phyloP scores from a whole-genome alignment of 2,329 filamentous ascomycete species.

The Colletotrichum simmondsii region DNA sequence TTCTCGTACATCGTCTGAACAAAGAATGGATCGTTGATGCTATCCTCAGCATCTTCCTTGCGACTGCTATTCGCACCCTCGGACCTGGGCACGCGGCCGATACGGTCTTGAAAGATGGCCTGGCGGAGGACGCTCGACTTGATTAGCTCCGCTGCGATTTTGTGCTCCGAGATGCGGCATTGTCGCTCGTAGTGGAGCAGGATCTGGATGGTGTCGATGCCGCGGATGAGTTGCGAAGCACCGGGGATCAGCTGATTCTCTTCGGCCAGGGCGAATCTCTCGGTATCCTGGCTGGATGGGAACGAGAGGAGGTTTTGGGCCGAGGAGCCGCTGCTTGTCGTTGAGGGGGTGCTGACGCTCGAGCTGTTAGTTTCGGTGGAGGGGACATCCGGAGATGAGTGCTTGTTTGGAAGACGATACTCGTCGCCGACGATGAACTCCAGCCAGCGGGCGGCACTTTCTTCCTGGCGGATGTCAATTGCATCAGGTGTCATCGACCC shows the following conservation, averaged over 20 bases:
- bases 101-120: constrained; percentile 11
- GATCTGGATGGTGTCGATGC: constrained; percentile 9
- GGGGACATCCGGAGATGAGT: not conserved
- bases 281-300: not conserved
- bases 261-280: not conserved
- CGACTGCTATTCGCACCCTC: not conserved
- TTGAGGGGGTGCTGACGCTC: not conserved
- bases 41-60: not conserved
- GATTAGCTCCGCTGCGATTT: constrained; percentile 16
- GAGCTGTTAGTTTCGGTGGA: not conserved
- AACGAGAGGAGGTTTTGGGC: not conserved
- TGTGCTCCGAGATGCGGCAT: constrained; percentile 20
- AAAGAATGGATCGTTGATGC: not conserved
- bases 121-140: constrained; percentile 15
- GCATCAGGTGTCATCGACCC: not conserved
- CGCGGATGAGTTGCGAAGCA: not conserved
- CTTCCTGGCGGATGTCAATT: not conserved
- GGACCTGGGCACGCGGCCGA: not conserved
- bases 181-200: constrained; percentile 21
- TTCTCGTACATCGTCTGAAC: not conserved
- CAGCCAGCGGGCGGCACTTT: not conserved
- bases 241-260: not conserved
- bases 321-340: not conserved
- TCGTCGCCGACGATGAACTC: not conserved
- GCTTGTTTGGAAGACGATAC: not conserved